Evolutionary conservation across 75 land plant genomes (phyloP), one percentile per base, ranked within the genome.

Genomic region (Pseudotsuga menziesii): DNA sequence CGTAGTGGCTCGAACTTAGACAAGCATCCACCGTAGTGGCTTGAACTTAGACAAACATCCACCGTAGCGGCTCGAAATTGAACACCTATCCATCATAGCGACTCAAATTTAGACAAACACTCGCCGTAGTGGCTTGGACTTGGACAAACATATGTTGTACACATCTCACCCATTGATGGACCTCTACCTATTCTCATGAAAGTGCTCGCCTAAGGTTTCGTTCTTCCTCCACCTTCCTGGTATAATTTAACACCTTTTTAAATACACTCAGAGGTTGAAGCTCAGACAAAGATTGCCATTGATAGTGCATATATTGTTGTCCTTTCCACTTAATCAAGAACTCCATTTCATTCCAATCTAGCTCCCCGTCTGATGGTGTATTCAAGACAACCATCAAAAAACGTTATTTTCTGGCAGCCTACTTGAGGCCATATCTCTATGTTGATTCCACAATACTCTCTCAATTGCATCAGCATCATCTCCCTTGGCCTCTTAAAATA

Each of bases 251-350:
- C 36, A 97, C 99, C 86, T 97, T 97, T 78, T 97, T 97, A 82
- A 89, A 97, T 35, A 98, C 99, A 83, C 91, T 89, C 74, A 97
- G 89, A 90, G 87, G 88, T 80, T 91, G 90, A 58, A 97, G 88
- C 27, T 94, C 99, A 76, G 89, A 78, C 56, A 88, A 85, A 26
- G 87, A 75, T 84, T 91, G 94, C 99, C 99, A 97, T 61, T 94
- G 94, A 78, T 96, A 94, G 76, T 97, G 99, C 56, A 97, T 76
- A 82, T 97, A 95, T 0, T 98, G 94, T 74, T 95, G 98, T 72
- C 99, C 99, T 85, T 97, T 97, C 99, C 95, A 94, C 80, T 97
- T 97, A 67, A 97, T 90, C 72, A 89, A 88, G 60, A 97, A 95
- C 73, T 92, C 99, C 78, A 91, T 85, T 29, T 91, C 90, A 80